A percentile compares a stretch with the other conserved stretches of the same genome.
phyloP scores from a whole-genome alignment of 371 early-diverging fungal species.

The Dichotomocladium elegans region DNA sequence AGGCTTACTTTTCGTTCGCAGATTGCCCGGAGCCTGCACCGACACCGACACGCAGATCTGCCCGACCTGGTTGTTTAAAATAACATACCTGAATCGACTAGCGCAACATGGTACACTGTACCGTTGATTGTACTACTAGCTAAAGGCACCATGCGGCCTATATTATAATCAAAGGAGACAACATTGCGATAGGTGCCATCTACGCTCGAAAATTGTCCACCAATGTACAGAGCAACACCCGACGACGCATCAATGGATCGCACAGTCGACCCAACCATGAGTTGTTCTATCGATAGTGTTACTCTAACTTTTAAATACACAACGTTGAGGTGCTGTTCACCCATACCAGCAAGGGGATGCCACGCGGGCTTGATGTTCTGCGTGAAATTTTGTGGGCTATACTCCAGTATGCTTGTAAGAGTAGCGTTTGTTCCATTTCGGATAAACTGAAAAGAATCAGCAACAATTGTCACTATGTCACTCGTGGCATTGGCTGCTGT shows the following conservation, averaged over 20 bases:
- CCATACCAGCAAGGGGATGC: slow-evolving; percentile 30
- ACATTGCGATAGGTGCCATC: slow-evolving; percentile 23
- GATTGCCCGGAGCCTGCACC: too few relatives aligned
- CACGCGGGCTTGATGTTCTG: slow-evolving; percentile 24
- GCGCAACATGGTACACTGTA: slow-evolving; percentile 12
- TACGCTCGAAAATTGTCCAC: slow-evolving; percentile 24
- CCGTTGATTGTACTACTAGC: slow-evolving; percentile 20
- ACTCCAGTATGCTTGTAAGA: slow-evolving; percentile 33
- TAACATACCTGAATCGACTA: slow-evolving; percentile 23
- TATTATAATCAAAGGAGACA: slow-evolving; percentile 24
- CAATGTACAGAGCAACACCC: slow-evolving; percentile 29
- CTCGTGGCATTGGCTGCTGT: slow-evolving; percentile 16
- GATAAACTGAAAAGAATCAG: slow-evolving; percentile 28
- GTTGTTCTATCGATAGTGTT: slow-evolving; percentile 20
- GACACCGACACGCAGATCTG: too few relatives aligned
- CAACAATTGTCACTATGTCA: slow-evolving; percentile 21
- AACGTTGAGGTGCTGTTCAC: background rate
- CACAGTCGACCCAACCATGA: slow-evolving; percentile 22
- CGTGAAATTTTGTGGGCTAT: slow-evolving; percentile 27
- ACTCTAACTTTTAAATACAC: background rate
- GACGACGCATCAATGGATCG: slow-evolving; percentile 21
- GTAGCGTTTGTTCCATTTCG: slow-evolving; percentile 28
- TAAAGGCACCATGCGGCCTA: slow-evolving; percentile 15
- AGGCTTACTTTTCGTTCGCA: too few relatives aligned
- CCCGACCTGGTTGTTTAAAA: too few relatives aligned